phyloP scores from a whole-genome alignment of 352 stramenopile genomes.

The Hyaloperonospora arabidopsidis region DNA sequence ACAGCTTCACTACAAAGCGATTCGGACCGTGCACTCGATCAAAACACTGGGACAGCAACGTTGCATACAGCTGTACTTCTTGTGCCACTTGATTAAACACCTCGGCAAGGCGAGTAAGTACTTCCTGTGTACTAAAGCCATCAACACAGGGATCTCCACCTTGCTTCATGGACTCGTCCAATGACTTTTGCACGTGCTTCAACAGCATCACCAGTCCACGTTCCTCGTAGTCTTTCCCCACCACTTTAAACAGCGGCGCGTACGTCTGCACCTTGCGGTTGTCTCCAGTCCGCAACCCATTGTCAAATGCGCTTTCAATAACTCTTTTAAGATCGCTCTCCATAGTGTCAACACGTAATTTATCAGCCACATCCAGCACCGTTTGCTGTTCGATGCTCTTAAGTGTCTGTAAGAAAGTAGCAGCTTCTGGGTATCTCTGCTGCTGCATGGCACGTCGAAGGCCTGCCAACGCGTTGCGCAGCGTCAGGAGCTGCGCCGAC shows the following conservation, averaged over 20 bases:
- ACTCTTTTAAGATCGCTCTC: constrained; percentile 76
- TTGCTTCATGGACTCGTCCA: constrained; percentile 32
- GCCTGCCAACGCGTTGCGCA: constrained; percentile 69
- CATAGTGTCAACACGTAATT: constrained; percentile 74
- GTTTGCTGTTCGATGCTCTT: constrained; percentile 71
- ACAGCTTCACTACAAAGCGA: constrained; percentile 46
- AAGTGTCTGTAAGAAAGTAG: constrained; percentile 63
- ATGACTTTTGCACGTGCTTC: constrained; percentile 30
- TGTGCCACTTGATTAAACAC: constrained; percentile 76
- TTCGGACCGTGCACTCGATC: constrained; percentile 39
- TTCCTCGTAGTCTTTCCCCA: constrained; percentile 63
- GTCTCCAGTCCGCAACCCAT: constrained; percentile 41
- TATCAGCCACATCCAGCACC: constrained; percentile 71
- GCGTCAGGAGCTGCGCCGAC: constrained; percentile 59
- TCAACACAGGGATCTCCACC: constrained; percentile 20
- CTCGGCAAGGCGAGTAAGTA: constrained; percentile 62
- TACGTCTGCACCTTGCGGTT: constrained; percentile 47
- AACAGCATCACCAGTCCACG: constrained; percentile 52
- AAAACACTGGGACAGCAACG: constrained; percentile 51
- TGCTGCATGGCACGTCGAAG: constrained; percentile 71
- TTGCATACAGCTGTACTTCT: constrained; percentile 51
- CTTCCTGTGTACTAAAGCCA: constrained; percentile 64
- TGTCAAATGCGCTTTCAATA: constrained; percentile 63
- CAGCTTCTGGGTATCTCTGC: constrained; percentile 61
- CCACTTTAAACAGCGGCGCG: constrained; percentile 66